Percentiles rank a stretch among this genome's conserved stretches.
phyloP scores from a whole-genome alignment of 2,329 filamentous ascomycete species.

The Sphaerulina vaccinii region DNA sequence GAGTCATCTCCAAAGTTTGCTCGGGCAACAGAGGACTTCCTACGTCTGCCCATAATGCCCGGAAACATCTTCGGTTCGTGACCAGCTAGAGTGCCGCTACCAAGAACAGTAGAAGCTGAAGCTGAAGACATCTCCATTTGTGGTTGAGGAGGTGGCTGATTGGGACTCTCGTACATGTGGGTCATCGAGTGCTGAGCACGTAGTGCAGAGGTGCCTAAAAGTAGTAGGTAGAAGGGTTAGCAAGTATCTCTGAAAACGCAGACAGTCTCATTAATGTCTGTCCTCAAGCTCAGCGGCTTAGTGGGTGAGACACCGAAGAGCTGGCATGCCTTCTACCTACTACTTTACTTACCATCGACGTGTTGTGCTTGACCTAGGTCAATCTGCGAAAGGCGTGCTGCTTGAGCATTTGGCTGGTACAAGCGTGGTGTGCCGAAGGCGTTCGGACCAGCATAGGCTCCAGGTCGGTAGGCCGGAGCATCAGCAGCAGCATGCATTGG shows the following conservation, averaged over 20 bases:
- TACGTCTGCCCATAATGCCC: constrained; percentile 58
- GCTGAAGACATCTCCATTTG: constrained; percentile 10
- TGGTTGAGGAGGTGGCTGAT: constrained; percentile 8
- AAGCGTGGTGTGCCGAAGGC: constrained; percentile 34
- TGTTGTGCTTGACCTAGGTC: constrained; percentile 32
- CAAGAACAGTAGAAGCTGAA: constrained; percentile 35
- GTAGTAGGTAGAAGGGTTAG: too few species aligned
- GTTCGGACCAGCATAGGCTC: constrained; percentile 24
- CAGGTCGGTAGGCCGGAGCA: constrained; percentile 22
- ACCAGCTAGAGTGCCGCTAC: constrained; percentile 48
- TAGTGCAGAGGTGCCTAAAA: constrained; percentile 15
- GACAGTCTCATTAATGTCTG: too few species aligned
- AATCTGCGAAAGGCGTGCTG: constrained; percentile 39
- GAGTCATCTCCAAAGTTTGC: constrained; percentile 14
- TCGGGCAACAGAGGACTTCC: constrained; percentile 30
- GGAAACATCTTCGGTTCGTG: constrained; percentile 70
- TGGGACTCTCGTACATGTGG: constrained; percentile 17
- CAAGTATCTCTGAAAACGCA: too few species aligned
- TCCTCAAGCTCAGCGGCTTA: too few species aligned
- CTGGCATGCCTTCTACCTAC: too few species aligned
- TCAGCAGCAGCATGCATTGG: constrained; percentile 27
- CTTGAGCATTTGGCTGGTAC: constrained; percentile 35
- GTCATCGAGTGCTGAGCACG: constrained; percentile 4
- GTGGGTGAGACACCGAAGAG: too few species aligned
- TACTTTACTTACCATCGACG: too few species aligned